Evolutionary conservation across 1,284 basidiomycete genomes (phyloP).

Genomic region (Gastroboletus turbinatus): DNA sequence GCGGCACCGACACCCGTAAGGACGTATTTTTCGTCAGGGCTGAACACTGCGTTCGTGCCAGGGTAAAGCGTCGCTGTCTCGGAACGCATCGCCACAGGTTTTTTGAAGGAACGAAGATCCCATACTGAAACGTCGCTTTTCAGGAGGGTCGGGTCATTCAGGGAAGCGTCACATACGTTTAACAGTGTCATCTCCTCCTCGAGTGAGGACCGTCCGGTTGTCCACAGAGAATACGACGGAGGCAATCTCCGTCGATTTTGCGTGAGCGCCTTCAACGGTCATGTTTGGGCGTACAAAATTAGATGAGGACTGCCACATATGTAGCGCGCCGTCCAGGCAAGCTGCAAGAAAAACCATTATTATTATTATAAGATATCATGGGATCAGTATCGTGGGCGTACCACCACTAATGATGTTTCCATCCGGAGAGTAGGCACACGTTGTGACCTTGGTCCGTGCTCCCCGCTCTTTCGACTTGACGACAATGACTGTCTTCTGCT

Average conservation of each 20-base stretch:
- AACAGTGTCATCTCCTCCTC: conserved; percentile 92
- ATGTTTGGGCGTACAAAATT: conserved; percentile 91
- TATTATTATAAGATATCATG: conserved; percentile 1
- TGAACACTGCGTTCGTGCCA: conserved; percentile 90
- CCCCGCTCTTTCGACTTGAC: conserved; percentile 96
- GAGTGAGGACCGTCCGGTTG: conserved; percentile 75
- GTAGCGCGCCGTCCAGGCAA: conserved; percentile 87
- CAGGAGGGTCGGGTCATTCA: neutral
- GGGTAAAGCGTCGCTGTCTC: conserved; percentile 81
- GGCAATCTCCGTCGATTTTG: conserved; percentile 80
- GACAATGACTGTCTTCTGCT: conserved; percentile 93
- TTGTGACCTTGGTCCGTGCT: conserved; percentile 88
- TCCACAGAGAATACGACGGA: conserved; percentile 85
- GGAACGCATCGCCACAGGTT: conserved; percentile 69
- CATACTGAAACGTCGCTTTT: conserved; percentile 63
- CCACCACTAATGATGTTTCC: conserved; percentile 85
- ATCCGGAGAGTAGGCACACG: conserved; percentile 85
- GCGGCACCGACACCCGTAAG: conserved; percentile 78
- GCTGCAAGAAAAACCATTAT: conserved; percentile 43
- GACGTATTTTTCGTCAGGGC: conserved; percentile 85
- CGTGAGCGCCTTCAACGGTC: conserved; percentile 84
- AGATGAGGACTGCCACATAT: conserved; percentile 90
- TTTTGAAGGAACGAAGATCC: conserved; percentile 88
- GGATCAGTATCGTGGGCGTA: conserved; percentile 40
- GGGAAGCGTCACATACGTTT: conserved; percentile 68